Base-by-base conservation (phyloP, 192 early-diverging fungal genomes). In the Chytriomyces sp. region DNA sequence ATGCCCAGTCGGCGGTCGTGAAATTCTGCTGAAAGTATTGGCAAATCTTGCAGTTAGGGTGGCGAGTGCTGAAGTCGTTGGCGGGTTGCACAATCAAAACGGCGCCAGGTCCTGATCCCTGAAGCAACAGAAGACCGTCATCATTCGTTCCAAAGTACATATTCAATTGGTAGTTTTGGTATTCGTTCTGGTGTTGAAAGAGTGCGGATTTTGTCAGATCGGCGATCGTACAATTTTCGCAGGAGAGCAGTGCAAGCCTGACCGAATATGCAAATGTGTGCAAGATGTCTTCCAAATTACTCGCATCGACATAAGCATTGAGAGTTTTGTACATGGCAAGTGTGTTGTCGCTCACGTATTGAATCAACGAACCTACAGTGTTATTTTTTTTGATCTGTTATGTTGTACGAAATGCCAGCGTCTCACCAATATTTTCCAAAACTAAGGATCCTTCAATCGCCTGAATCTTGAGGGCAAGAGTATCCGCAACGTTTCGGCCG, bases 381-480 rank as follows among this genome's bases (percentile, higher is more conserved):
- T 34, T 12, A 5, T 6, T 31, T 31, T 31, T 31, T 30, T 0
- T n/a, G 31, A 60, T 19, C 19, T 34, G 33, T 31, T 7, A 12
- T 14, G 12, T 37, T 4, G 33, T 10, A 33, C 17, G 8, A 0
- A 8, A 36, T 12, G 19, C 10, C 10, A 22, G n/a, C 5, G 32
- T 17, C 34, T 2, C 38, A 61, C 59, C 17, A 36, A 61, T 36
- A 5, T 61, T 22, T 32, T 61, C 33, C 25, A 61, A 33, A 2
- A 36, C 59, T 36, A 61, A 12, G 1, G 30, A 30, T 17, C 59
- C 59, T 36, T 30, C 28, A 61, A 61, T 61, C 2, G 8, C 52
- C 26, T 66, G 64, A 22, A 66, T 66, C 40, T 66, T 53, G 55
- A 58, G 52, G 12, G 64, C 64, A 39, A 66, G 34, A 19, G 44